Evolutionary conservation across 176 grass and related monocot genomes (phyloP), one percentile per base, ranked within the genome.

Genomic region (barley (Hordeum vulgare)): DNA sequence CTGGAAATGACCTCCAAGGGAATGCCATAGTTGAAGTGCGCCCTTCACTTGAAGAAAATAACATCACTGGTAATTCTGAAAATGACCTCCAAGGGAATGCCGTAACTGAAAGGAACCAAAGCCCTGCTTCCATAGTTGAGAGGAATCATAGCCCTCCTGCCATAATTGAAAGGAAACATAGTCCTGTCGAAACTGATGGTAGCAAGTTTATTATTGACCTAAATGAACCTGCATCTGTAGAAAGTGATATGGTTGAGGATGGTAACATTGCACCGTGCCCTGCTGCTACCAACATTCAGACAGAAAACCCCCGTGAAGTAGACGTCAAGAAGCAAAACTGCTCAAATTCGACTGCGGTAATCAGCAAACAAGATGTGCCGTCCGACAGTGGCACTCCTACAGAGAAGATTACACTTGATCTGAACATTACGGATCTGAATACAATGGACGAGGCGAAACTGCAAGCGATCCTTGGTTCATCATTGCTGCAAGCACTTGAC

Each of bases 41-140:
- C 9, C 89, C 89, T 80, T 68, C 75, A 47, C 84, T 89, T 10
- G 89, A n/a, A 71, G 76, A 86, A 69, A 65, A 61, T 47, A 67
- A 42, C 21, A 27, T 44, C 18, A n/a, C 75, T 75, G 71, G 49
- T 69, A 75, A 63, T 74, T 42, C 17, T 1, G 41, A 14, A 49
- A 70, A 41, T 3, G 23, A 14, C 20, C 11, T 41, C 36, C 36
- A 70, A 23, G 35, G 37, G 66, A 25, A 70, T 70, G 36, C 12
- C 25, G 29, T 74, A 29, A 70, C n/a, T 21, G 66, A 70, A 73
- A 73, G 10, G 31, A 37, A 18, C 21, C 63, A 35, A 4, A 66
- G 11, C 29, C 63, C 29, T 34, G 63, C n/a, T 66, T 18, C 15
- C 20, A 67, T 65, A 9, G 8, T 71, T 37, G 67, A 71, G 41